Evolutionary conservation across 306 rosid genomes (phyloP).

Genomic region (Prosopis cineraria): DNA sequence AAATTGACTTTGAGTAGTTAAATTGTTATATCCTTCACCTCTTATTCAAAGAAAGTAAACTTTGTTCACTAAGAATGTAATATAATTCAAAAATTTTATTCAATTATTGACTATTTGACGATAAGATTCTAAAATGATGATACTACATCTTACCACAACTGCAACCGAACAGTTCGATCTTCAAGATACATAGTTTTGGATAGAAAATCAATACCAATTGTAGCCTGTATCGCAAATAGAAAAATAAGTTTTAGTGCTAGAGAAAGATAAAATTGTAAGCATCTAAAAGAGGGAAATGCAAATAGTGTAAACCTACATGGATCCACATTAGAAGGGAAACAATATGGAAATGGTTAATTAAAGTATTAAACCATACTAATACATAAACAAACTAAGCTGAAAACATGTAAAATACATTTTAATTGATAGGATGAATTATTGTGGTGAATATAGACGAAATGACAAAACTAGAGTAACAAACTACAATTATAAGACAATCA

Average conservation of each 20-base stretch:
- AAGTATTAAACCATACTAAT: neutral
- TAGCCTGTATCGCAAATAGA: slow-evolving; percentile 48
- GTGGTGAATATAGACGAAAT: neutral
- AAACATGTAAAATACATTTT: neutral
- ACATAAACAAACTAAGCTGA: neutral
- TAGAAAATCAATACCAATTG: slow-evolving; percentile 66
- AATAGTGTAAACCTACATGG: slow-evolving; percentile 5
- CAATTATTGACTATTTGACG: neutral
- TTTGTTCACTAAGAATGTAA: neutral
- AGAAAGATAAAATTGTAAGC: neutral
- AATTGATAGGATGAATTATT: neutral
- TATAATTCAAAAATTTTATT: slow-evolving; percentile 19
- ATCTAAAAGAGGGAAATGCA: slow-evolving; percentile 14
- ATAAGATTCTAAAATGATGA: slow-evolving; percentile 23
- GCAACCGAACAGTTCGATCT: slow-evolving; percentile 73
- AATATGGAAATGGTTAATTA: neutral
- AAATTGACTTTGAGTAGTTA: neutral
- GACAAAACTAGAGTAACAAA: neutral
- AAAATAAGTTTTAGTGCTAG: slow-evolving; percentile 17
- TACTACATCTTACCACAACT: slow-evolving; percentile 56
- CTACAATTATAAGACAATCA: neutral
- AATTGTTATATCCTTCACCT: neutral
- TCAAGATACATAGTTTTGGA: slow-evolving; percentile 70
- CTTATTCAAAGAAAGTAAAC: neutral
- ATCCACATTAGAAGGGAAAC: slow-evolving; percentile 14